Base-by-base conservation (phyloP, 495 filamentous ascomycete genomes). In the Friedmanniomyces endolithicus region DNA sequence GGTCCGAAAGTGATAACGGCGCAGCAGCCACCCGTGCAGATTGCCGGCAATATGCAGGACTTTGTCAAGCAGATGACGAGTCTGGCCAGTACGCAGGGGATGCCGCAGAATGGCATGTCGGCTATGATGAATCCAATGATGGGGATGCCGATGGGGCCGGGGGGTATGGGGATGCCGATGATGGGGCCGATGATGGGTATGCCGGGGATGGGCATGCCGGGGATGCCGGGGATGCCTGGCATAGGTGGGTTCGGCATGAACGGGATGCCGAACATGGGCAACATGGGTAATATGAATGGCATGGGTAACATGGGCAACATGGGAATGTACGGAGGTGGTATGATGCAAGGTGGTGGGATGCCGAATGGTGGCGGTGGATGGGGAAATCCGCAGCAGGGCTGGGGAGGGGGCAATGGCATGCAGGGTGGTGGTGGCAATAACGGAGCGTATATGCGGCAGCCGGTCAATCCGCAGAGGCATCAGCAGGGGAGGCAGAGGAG, bases 391-490 rank as follows among this genome's bases (percentile, higher is more conserved):
- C 54, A 53, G 29, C 37, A 47, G 24, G 31, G 49, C 45, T 50
- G 35, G 50, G 48, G 52, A 33, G 53, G 33, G 8, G 59, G 59
- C 31, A 49, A 20, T 9, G 62, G 56, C 22, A 55, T 55, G 50
- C 58, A 53, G 54, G 45, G 45, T 35, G 48, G 52, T 14, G 78
- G 81, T 50, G 86, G 87, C 53, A 88, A 94, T 58, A 90, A 94
- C 56, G 86, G 87, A 48, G 85, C 92, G 19, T 98, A 98, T 69
- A 92, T 97, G 69, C 82, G 92, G 20, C 90, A 94, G 65, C 92
- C 92, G 1, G 86, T 97, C 50, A 98, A 98, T 65, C 92, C 89
- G 11, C 88, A 95, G 64, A 82, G 92, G 53, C 86, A 94, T 64
- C 84, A 88, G n/a, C n/a, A n/a, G 68, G 84, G 86, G 53, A 74